Percentiles rank a stretch among this genome's conserved stretches.
phyloP scores from a whole-genome alignment of 2,329 filamentous ascomycete species.

The Nannizziopsis barbatae region DNA sequence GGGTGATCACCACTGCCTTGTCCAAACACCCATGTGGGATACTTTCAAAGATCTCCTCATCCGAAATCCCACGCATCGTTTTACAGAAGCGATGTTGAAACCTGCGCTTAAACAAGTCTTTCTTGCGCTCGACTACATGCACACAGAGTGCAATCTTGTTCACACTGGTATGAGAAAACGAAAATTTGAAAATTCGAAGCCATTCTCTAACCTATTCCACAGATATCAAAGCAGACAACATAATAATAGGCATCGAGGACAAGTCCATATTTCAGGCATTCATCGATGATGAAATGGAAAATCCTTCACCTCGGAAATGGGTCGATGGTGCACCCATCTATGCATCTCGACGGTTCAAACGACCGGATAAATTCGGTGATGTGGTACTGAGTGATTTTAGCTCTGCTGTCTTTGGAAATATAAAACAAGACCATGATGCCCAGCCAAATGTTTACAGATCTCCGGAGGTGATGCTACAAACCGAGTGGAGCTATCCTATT shows the following conservation, averaged over 20 bases:
- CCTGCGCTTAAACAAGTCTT: constrained; percentile 30
- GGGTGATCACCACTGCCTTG: constrained; percentile 25
- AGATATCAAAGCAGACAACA: constrained; percentile 38
- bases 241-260: constrained; percentile 31
- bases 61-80: constrained; percentile 29
- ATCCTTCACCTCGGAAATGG: constrained; percentile 31
- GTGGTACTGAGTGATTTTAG: constrained; percentile 32
- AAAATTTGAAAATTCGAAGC: background rate
- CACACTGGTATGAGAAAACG: constrained; percentile 32
- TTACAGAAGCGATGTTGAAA: constrained; percentile 32
- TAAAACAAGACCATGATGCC: constrained; percentile 35
- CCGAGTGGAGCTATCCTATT: constrained; percentile 36
- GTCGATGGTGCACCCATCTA: constrained; percentile 27
- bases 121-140: constrained; percentile 34
- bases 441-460: constrained; percentile 30
- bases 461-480: constrained; percentile 38
- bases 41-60: constrained; percentile 31
- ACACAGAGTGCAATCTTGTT: constrained; percentile 35
- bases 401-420: constrained; percentile 27
- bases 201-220: constrained; percentile 8
- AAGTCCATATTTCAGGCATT: constrained; percentile 28
- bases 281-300: constrained; percentile 25
- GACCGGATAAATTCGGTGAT: constrained; percentile 25
- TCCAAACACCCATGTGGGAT: constrained; percentile 31
- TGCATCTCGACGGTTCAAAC: constrained; percentile 25